Evolutionary conservation across 2,329 filamentous ascomycete species (phyloP).

Genomic region (Akanthomyces uredinophilus): DNA sequence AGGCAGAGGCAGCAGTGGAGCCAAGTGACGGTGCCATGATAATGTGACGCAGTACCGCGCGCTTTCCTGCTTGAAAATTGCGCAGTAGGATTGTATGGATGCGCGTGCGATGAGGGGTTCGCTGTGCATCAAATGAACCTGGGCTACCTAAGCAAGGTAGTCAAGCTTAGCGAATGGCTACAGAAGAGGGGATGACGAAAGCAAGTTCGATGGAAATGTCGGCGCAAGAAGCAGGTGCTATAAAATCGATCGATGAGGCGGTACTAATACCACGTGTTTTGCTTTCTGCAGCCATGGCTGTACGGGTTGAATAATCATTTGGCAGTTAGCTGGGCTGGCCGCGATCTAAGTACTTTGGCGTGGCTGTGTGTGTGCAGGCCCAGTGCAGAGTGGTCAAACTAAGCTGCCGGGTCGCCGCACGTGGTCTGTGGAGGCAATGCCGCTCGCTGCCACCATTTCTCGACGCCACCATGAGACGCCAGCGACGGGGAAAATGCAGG

Average conservation of each 20-base stretch:
- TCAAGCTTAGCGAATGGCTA: background rate
- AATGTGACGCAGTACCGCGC: too few species aligned
- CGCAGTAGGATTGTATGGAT: background rate
- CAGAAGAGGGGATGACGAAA: background rate
- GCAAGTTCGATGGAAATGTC: background rate
- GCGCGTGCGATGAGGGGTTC: background rate
- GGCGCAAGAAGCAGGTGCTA: background rate
- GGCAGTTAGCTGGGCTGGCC: background rate
- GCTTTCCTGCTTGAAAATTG: background rate
- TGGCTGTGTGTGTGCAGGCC: background rate
- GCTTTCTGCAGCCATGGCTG: background rate
- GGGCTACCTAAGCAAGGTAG: background rate
- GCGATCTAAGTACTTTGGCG: background rate
- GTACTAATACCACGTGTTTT: background rate
- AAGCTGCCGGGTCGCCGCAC: background rate
- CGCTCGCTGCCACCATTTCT: background rate
- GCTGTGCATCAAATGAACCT: background rate
- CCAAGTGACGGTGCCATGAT: slow-evolving; percentile 1
- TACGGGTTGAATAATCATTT: background rate
- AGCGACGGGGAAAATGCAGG: background rate
- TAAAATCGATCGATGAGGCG: background rate
- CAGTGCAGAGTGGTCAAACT: background rate
- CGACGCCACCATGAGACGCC: background rate
- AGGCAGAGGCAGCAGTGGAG: slow-evolving; percentile 6
- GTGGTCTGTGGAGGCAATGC: background rate